Percentiles rank a stretch among this genome's conserved stretches.
Evolutionary conservation across 805 yeast genomes (phyloP).

Genomic region (Deakozyma indianensis): DNA sequence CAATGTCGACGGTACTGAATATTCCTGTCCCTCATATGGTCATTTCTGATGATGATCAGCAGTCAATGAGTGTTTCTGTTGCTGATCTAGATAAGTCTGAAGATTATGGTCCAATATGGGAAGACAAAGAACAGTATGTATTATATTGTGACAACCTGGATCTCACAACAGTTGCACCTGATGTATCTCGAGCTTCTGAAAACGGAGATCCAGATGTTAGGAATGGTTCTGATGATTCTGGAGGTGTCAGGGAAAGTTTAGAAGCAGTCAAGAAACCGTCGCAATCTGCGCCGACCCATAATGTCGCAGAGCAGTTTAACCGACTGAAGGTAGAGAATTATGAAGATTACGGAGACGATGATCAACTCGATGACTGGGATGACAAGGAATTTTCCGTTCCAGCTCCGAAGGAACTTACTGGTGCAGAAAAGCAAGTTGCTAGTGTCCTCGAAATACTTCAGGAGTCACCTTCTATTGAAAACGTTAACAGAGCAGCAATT

Average conservation of each 20-base stretch:
- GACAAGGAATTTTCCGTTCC: slow-evolving; percentile 28
- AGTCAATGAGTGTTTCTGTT: slow-evolving; percentile 1
- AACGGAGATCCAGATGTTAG: slow-evolving; percentile 5
- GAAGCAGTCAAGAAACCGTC: slow-evolving; percentile 1
- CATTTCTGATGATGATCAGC: background rate
- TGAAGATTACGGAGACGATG: slow-evolving; percentile 22
- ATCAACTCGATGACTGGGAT: slow-evolving; percentile 29
- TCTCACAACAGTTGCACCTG: slow-evolving; percentile 25
- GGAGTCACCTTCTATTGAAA: slow-evolving; percentile 11
- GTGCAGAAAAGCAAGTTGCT: slow-evolving; percentile 4
- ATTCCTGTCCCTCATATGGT: slow-evolving; percentile 2
- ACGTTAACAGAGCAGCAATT: slow-evolving; percentile 18
- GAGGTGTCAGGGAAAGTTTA: background rate
- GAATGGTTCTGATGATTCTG: slow-evolving; percentile 4
- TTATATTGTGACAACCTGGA: slow-evolving; percentile 61
- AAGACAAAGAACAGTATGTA: slow-evolving; percentile 42
- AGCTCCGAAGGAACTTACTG: slow-evolving; percentile 13
- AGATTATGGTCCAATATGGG: slow-evolving; percentile 34
- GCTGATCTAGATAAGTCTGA: slow-evolving; percentile 1
- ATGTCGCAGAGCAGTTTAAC: background rate
- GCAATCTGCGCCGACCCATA: background rate
- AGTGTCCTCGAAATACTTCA: slow-evolving; percentile 8
- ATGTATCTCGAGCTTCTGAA: slow-evolving; percentile 7
- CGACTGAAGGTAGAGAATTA: slow-evolving; percentile 5
- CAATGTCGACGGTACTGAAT: background rate